Base-by-base conservation (phyloP, 2,329 filamentous ascomycete genomes). In the Beauveria pseudobassiana region DNA sequence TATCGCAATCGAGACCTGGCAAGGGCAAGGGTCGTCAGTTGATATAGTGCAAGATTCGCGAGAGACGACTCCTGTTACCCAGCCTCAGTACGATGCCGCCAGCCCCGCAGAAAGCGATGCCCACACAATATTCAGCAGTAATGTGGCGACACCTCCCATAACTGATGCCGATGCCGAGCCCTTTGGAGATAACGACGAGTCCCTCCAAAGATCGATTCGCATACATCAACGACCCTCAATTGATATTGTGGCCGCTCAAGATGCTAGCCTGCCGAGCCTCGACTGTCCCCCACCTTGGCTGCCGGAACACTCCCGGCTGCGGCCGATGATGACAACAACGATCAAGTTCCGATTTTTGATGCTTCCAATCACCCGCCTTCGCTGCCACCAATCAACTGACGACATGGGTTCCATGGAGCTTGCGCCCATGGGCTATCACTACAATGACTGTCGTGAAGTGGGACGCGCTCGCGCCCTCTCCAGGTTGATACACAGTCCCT, bases 221-320 rank as follows among this genome's bases (percentile, higher is more conserved):
- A 77, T 77, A 66, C 75, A 79, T 58, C 81, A 77, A 64, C 77
- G 81, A 34, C 79, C 83, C 26, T 77, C 76, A 53, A 80, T 93
- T 55, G 87, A 92, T 69, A 88, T 86, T 52, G 82, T 88, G 60
- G 85, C 87, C 62, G 87, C 88, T 45, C 90, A 95, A 72, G 93
- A 97, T 78, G 91, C 91, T 65, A 97, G 91, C 75, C 80, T 99
- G 64, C 95, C 95, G 58, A 99, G 95, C 73, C 95, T 40, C 93
- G 95, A 69, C 77, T 99, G 62, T 99, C 95, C 28, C 95, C 95
- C 4, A 96, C 93, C 6, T 84, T 96, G 63, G 91, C 90, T 68
- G 89, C 93, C 49, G 80, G 81, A 28, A 81, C 84, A 67, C 71
- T 80, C 8, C 78, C 78, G 28, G 73, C 74, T 18, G 76, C 81